Percentiles rank a stretch among this genome's conserved stretches.
Conservation (phyloP, 441 rosid species). For the Jatropha multifida region DNA sequence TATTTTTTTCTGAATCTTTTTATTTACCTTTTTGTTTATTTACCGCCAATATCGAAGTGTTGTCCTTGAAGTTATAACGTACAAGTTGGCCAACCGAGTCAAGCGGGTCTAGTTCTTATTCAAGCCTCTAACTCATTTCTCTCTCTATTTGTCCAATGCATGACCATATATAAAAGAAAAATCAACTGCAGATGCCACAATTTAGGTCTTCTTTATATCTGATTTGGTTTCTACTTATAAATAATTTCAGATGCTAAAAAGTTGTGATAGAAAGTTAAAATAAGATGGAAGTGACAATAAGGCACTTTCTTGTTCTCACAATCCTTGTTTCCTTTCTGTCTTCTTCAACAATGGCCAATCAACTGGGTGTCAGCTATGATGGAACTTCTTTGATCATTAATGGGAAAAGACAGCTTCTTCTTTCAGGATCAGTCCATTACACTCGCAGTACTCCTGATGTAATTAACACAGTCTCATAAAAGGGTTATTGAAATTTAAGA, state of each 20-base stretch:
- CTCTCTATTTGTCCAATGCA: not conserved
- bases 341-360: not conserved
- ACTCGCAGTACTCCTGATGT: slow-evolving; percentile 90
- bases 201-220: not conserved
- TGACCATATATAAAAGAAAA: not conserved
- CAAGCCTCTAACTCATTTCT: not conserved
- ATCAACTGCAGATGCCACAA: not conserved
- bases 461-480: slow-evolving; percentile 4
- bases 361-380: slow-evolving; percentile 54
- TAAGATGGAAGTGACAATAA: not conserved
- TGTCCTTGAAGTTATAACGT: no score
- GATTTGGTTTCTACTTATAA: not conserved
- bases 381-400: slow-evolving; percentile 67
- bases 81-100: not conserved
- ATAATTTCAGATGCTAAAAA: not conserved
- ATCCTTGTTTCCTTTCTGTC: not conserved
- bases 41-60: no score
- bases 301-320: not conserved
- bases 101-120: not conserved
- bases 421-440: slow-evolving; percentile 91
- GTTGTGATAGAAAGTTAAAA: not conserved
- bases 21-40: no score
- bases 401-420: slow-evolving; percentile 76
- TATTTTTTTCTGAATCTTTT: no score
- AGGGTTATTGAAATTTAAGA: no score